Percentiles rank a stretch among this genome's conserved stretches.
phyloP scores from a whole-genome alignment of 139 green algal genomes.

The Tetratostichococcus sp. region DNA sequence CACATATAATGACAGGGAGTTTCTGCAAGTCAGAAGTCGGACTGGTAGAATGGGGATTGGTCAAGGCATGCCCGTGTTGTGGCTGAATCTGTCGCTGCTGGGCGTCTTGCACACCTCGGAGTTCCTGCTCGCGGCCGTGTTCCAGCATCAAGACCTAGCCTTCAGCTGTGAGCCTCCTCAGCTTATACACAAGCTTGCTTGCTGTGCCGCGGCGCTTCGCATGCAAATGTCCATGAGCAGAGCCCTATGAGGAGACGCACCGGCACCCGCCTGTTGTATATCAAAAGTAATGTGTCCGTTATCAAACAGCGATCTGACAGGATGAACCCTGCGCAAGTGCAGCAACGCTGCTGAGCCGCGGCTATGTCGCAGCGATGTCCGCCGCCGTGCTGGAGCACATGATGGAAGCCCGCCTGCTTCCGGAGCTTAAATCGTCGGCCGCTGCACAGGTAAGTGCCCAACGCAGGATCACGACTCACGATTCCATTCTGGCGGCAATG shows the following conservation, averaged over 20 bases:
- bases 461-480: too few species aligned
- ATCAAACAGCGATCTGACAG: too few species aligned
- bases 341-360: conserved; percentile 49
- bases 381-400: not conserved
- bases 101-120: conserved; percentile 65
- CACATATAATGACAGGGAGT: too few species aligned
- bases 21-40: too few species aligned
- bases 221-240: too few species aligned
- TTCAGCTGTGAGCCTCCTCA: conserved; percentile 38
- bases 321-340: conserved; percentile 3
- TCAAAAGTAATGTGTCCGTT: too few species aligned
- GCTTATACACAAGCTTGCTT: too few species aligned
- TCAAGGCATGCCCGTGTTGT: not conserved
- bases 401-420: not conserved
- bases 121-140: conserved; percentile 48
- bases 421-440: not conserved
- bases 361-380: not conserved
- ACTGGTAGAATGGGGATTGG: too few species aligned
- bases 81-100: conserved; percentile 21
- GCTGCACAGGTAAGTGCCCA: not conserved
- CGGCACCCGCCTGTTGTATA: too few species aligned
- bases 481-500: too few species aligned
- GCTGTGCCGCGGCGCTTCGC: too few species aligned
- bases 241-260: too few species aligned
- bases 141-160: conserved; percentile 42